Evolutionary conservation across 257 asterid species (phyloP).

Genomic region (Lycium barbarum): DNA sequence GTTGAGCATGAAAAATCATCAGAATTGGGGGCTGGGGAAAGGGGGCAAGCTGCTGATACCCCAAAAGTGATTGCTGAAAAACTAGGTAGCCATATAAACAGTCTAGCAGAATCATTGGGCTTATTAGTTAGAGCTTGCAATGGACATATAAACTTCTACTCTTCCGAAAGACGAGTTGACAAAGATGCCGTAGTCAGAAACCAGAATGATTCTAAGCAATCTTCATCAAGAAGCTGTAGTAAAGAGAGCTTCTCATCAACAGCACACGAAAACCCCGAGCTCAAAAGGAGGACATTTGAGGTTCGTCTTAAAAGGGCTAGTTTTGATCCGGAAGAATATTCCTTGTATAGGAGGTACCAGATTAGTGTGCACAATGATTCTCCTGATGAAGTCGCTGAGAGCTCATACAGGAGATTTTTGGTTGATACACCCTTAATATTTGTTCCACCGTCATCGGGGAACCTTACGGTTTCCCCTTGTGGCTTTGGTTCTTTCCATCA

Average conservation of each 20-base stretch:
- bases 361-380: conserved; percentile 86
- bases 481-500: conserved; percentile 99
- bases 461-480: conserved; percentile 71
- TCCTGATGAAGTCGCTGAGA: conserved; percentile 76
- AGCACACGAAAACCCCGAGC: conserved; percentile 32
- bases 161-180: conserved; percentile 42
- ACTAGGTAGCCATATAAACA: conserved; percentile 53
- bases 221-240: conserved; percentile 36
- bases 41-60: conserved; percentile 48
- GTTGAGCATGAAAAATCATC: conserved; percentile 39
- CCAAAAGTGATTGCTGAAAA: conserved; percentile 72
- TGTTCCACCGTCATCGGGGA: conserved; percentile 58
- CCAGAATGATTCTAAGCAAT: conserved; percentile 35
- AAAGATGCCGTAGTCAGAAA: conserved; percentile 37
- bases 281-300: conserved; percentile 62
- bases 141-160: conserved; percentile 88
- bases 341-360: conserved; percentile 87
- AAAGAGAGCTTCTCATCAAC: conserved; percentile 41
- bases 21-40: conserved; percentile 40
- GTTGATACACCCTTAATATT: conserved; percentile 86
- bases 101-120: conserved; percentile 53
- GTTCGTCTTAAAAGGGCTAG: conserved; percentile 69
- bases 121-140: conserved; percentile 79
- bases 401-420: conserved; percentile 81
- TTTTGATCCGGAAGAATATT: conserved; percentile 87